Percentiles rank a stretch among this genome's conserved stretches.
These are phyloP conservation scores for Sclerotinia sclerotiorum DNA, from an alignment of 2,329 filamentous ascomycete genomes.

Conservation along the genomic window DNA sequence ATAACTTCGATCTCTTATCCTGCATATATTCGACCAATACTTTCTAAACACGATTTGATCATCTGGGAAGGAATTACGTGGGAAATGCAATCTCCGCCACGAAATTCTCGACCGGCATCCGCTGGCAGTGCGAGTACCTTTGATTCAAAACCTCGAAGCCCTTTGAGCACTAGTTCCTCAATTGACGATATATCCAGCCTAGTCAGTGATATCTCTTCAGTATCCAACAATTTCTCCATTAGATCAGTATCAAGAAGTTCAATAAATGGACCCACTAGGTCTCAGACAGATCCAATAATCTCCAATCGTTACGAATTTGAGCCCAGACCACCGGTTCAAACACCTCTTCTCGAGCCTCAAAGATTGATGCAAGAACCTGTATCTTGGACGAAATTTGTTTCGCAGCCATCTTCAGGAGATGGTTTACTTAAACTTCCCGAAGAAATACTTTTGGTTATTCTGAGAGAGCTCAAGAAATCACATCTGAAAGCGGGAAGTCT, in stretches of 20 bases:
- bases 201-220: conserved; percentile 32
- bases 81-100: conserved; percentile 31
- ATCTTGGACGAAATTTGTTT: conserved; percentile 23
- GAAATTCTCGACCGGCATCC: conserved; percentile 28
- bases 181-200: conserved; percentile 31
- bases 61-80: conserved; percentile 22
- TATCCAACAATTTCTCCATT: conserved; percentile 7
- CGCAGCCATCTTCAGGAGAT: conserved; percentile 46
- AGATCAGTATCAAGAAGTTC: conserved; percentile 21
- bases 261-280: conserved; percentile 26
- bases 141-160: conserved; percentile 36
- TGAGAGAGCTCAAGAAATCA: conserved; percentile 52
- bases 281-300: conserved; percentile 25
- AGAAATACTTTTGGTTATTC: conserved; percentile 59
- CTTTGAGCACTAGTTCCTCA: conserved; percentile 35
- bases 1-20: conserved; percentile 30
- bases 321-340: conserved; percentile 21
- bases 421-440: conserved; percentile 56
- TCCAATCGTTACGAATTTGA: conserved; percentile 27
- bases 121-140: conserved; percentile 30
- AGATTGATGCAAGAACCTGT: conserved; percentile 25
- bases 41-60: conserved; percentile 14
- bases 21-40: conserved; percentile 26
- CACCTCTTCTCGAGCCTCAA: conserved; percentile 12
- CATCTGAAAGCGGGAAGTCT: conserved; percentile 51